Evolutionary conservation across 2,329 filamentous ascomycete genomes (phyloP), one percentile per base, ranked within the genome.

Genomic region (Aspergillus texensis): DNA sequence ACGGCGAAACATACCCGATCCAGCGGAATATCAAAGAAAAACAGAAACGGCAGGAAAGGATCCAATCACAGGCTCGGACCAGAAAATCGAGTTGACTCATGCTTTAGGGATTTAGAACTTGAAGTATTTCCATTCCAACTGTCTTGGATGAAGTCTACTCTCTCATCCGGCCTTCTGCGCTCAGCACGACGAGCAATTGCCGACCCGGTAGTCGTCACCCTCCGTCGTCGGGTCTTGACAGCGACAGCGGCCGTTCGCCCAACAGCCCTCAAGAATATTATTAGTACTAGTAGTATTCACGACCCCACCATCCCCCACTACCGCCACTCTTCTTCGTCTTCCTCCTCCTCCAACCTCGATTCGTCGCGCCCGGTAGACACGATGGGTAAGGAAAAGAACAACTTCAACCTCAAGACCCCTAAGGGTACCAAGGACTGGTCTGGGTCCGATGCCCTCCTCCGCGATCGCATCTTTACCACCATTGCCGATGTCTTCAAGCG

Each of bases 371-470:
- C 34, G 32, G 30, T 55, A 55, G 52, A 55, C 32, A 55, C 52
- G n/a, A 55, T 55, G 52, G n/a, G 32, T 21, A 55, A 55, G n/a
- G 52, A 55, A 11, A 55, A 55, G 52, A 55, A 10, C 30, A 55
- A 30, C 60, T 89, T 91, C 79, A 88, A 89, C 79, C 85, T 96
- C 76, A 96, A 96, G 84, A 92, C 90, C 74, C 92, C 93, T 66
- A 96, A 96, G 85, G 93, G 93, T 70, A 96, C 93, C 68, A 91
- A 92, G 76, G 93, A 96, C 78, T 96, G 90, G 91, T 85, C 88
- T 74, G 91, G 90, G 70, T 86, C 86, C 78, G 89, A 93, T 75
- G 91, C 93, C 84, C 86, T 92, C 74, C 88, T 94, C 73, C 88
- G 91, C 71, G 91, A 94, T 79, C 88, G 89, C 76, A 93, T 94